phyloP scores from a whole-genome alignment of 2,329 filamentous ascomycete species.

The Colletotrichum eleusines region DNA sequence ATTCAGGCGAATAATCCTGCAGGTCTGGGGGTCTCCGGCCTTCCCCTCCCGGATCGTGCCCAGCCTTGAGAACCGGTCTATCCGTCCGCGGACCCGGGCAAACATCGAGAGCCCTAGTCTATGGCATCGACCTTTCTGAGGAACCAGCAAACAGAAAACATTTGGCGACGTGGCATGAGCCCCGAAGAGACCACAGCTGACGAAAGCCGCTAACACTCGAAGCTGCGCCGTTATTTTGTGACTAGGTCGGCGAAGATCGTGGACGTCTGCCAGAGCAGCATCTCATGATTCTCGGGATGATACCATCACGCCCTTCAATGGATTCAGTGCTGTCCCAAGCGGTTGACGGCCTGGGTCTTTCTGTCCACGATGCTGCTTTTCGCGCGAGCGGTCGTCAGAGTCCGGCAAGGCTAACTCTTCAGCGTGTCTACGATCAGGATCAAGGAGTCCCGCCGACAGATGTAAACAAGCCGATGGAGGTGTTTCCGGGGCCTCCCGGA shows the following conservation, averaged over 20 bases:
- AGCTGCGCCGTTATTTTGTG: no score
- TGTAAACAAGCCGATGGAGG: slow-evolving; percentile 59
- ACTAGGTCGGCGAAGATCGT: no score
- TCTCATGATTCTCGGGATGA: neutral
- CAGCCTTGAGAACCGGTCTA: slow-evolving; percentile 18
- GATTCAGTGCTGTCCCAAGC: slow-evolving; percentile 40
- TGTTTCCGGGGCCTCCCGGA: slow-evolving; percentile 58
- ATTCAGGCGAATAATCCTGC: neutral
- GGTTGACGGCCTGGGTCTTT: slow-evolving; percentile 33
- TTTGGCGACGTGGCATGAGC: neutral
- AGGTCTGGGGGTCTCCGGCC: neutral
- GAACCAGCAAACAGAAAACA: slow-evolving; percentile 44
- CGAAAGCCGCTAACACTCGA: neutral
- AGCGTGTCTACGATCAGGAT: slow-evolving; percentile 73
- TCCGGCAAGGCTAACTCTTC: slow-evolving; percentile 73
- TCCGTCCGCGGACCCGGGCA: slow-evolving; percentile 13
- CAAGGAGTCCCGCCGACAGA: slow-evolving; percentile 63
- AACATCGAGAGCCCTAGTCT: slow-evolving; percentile 27
- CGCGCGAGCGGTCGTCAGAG: slow-evolving; percentile 57
- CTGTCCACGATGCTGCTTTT: slow-evolving; percentile 47
- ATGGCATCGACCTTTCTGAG: slow-evolving; percentile 37
- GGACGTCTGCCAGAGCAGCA: neutral
- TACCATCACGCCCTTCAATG: slow-evolving; percentile 18
- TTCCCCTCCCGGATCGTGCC: slow-evolving; percentile 18
- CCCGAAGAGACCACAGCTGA: neutral